Conservation (phyloP, 192 early-diverging fungal genomes). For the Paraglomus brasilianum region DNA sequence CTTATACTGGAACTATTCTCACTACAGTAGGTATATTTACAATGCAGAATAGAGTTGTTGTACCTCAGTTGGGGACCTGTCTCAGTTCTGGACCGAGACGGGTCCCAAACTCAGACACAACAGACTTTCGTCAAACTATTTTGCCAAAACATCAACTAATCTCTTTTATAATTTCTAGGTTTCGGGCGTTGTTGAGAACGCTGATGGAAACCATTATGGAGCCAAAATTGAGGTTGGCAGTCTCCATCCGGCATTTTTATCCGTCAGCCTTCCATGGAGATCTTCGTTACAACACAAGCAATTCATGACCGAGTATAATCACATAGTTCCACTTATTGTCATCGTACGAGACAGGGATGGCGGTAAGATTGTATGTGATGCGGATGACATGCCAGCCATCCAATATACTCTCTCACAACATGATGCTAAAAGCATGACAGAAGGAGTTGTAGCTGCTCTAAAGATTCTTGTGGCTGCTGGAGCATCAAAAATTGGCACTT, state of each 20-base stretch:
- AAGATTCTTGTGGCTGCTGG: slow-evolving; percentile 64
- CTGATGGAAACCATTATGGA: slow-evolving; percentile 64
- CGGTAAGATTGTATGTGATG: slow-evolving; percentile 46
- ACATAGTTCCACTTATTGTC: slow-evolving; percentile 51
- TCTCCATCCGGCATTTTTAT: slow-evolving; percentile 52
- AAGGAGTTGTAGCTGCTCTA: slow-evolving; percentile 46
- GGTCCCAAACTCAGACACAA: no score
- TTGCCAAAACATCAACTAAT: neutral
- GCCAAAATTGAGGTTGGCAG: slow-evolving; percentile 62
- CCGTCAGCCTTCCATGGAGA: slow-evolving; percentile 49
- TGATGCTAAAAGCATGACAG: slow-evolving; percentile 48
- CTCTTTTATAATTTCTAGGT: slow-evolving; percentile 29
- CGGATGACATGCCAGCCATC: slow-evolving; percentile 42
- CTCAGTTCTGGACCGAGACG: no score
- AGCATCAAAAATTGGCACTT: slow-evolving; percentile 55
- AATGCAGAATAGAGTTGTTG: neutral
- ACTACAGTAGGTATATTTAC: slow-evolving; percentile 52
- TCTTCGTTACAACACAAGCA: slow-evolving; percentile 52
- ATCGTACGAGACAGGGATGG: slow-evolving; percentile 63
- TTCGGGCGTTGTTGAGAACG: slow-evolving; percentile 51
- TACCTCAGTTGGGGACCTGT: no score
- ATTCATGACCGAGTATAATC: slow-evolving; percentile 46
- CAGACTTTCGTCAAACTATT: no score
- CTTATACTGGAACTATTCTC: slow-evolving; percentile 63
- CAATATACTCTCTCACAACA: slow-evolving; percentile 53